A percentile compares a stretch with the other conserved stretches of the same genome.
phyloP scores from a whole-genome alignment of 2,329 filamentous ascomycete genomes.

The Leptodontidium sp. region DNA sequence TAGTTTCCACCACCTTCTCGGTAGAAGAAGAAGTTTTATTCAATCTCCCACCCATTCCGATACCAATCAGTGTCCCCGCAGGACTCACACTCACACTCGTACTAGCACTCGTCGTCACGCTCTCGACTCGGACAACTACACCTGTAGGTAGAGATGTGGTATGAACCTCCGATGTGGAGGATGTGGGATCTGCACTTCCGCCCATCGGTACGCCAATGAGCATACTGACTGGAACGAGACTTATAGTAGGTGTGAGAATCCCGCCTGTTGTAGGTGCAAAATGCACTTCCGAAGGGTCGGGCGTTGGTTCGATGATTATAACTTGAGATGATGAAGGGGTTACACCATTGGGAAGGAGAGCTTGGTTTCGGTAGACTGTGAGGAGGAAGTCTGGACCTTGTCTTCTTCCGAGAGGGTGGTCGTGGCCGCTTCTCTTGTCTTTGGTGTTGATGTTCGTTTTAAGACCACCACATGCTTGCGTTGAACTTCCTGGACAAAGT shows the following conservation, averaged over 20 bases:
- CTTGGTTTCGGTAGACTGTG: slow-evolving; percentile 13
- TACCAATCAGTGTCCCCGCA: background rate
- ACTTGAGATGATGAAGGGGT: background rate
- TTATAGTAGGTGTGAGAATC: no score
- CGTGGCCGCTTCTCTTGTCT: background rate
- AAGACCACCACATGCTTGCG: slow-evolving; percentile 4
- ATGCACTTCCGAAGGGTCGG: slow-evolving; percentile 6
- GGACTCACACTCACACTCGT: background rate
- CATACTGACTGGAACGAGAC: background rate
- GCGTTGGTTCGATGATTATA: background rate
- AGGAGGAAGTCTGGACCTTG: background rate
- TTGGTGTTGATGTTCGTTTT: background rate
- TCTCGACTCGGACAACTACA: background rate
- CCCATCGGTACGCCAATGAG: slow-evolving; percentile 12
- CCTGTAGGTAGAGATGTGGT: background rate
- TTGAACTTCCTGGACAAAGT: background rate
- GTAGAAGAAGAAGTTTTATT: background rate
- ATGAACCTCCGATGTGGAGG: background rate
- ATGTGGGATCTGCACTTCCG: background rate
- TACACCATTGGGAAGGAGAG: background rate
- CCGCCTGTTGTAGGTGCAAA: background rate
- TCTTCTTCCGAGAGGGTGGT: background rate
- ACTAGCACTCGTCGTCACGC: background rate
- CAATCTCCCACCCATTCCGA: background rate
- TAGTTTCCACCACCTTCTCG: background rate